These are phyloP conservation scores for Lactifluus pinguis DNA, from an alignment of 768 basidiomycete genomes.

Conservation along the genomic window DNA sequence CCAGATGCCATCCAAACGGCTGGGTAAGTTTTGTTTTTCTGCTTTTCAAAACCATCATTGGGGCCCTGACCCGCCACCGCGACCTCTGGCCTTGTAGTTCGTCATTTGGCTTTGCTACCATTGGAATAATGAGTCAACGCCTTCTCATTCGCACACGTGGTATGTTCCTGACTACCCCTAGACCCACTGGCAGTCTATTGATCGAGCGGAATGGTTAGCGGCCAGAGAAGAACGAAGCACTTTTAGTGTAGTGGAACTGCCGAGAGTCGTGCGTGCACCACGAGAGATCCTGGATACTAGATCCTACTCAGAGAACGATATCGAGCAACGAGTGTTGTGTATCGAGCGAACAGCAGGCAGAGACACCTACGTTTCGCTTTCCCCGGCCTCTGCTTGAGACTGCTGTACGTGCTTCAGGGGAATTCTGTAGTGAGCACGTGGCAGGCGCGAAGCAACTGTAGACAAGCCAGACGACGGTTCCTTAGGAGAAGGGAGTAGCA, in stretches of 20 bases:
- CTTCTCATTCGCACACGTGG: slow-evolving; percentile 29
- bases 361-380: not conserved
- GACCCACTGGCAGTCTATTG: not conserved
- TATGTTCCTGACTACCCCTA: slow-evolving; percentile 7
- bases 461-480: no score
- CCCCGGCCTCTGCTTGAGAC: no score
- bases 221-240: not conserved
- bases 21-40: not conserved
- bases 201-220: not conserved
- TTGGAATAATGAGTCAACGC: slow-evolving; percentile 31
- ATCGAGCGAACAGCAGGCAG: not conserved
- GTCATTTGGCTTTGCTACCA: slow-evolving; percentile 27
- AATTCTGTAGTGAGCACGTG: no score
- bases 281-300: not conserved
- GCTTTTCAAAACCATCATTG: not conserved
- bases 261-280: not conserved
- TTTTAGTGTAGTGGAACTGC: not conserved
- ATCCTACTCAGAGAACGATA: not conserved
- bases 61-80: not conserved
- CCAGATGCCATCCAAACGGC: slow-evolving; percentile 20
- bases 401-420: no score
- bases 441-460: no score
- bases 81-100: slow-evolving; percentile 16
- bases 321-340: not conserved
- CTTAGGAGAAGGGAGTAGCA: no score